Base-by-base conservation (phyloP, 2,329 filamentous ascomycete species). In the Phyllosticta paracitricarpa region DNA sequence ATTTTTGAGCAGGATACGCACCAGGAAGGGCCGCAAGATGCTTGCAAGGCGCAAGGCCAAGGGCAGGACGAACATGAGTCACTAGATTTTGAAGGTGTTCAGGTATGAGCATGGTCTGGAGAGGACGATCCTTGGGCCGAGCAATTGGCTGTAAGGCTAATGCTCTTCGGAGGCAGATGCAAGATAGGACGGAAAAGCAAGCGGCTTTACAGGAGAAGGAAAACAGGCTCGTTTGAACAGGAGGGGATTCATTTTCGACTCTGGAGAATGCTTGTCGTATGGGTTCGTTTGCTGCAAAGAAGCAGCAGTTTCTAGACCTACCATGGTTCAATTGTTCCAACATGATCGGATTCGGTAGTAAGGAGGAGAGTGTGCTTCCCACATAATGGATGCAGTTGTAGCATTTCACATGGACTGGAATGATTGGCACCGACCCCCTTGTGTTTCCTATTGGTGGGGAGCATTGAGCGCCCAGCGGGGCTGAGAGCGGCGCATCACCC, bases 41-140 rank as follows among this genome's bases (percentile, higher is more conserved):
- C 65, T 87, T 65, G 78, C 77, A 71, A 76, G 82, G 68, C 76
- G 84, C 70, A 73, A 76, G 67, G 69, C 77, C 61, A 85, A 82
- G 76, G 79, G 80, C 25, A 76, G 82, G 70, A 28, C 7, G 28
- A 59, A 57, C 19, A 48, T 62, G 35, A 59, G 57, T 28, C 61
- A 62, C 26, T 62, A 40, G 51, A 52, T 17, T 6, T 48, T 17
- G 10, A 24, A 24, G 19, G 19, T 22, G 19, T 22, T 22, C 19
- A 54, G 33, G 33, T 4, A 57, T 22, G 35, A 24, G n/a, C 8
- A 40, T 40, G 12, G 25, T 5, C 25, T n/a, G 35, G n/a, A 22
- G 24, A 14, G 51, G 8, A 25, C 17, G 25, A 17, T 12, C 25
- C 5, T 28, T 6, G 22, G 28, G 19, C 17, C 1, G 8, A 35